Evolutionary conservation across 257 asterid species (phyloP).

Genomic region (Primulina eburnea): DNA sequence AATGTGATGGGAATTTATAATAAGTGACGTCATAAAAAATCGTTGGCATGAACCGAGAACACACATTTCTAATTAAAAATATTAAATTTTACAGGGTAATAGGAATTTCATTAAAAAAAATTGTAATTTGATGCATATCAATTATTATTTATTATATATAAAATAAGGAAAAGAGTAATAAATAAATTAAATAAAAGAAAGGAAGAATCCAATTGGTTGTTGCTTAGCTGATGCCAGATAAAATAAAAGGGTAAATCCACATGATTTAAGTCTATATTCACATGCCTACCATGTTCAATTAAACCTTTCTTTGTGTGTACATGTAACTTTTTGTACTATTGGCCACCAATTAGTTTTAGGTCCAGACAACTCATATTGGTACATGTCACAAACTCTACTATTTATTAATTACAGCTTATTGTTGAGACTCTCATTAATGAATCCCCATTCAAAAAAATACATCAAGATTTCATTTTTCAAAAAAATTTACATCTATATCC

Average conservation of each 20-base stretch:
- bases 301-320: constrained; percentile 40
- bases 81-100: too few species aligned
- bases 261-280: constrained; percentile 62
- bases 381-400: constrained; percentile 45
- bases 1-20: too few species aligned
- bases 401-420: constrained; percentile 23
- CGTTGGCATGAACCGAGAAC: too few species aligned
- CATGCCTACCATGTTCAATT: constrained; percentile 75
- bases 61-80: too few species aligned
- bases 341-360: constrained; percentile 35
- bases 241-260: constrained; percentile 41
- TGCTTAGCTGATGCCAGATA: constrained; percentile 36
- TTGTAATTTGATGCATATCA: too few species aligned
- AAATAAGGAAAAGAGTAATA: too few species aligned
- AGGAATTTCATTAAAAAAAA: too few species aligned
- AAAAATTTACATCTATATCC: too few species aligned
- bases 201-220: constrained; percentile 24
- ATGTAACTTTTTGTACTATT: constrained; percentile 51
- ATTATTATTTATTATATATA: too few species aligned
- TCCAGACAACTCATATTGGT: constrained; percentile 57
- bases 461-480: background rate
- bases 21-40: too few species aligned
- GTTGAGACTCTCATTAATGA: constrained; percentile 29
- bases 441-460: background rate
- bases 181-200: constrained; percentile 26